Percentiles rank a stretch among this genome's conserved stretches.
phyloP scores from a whole-genome alignment of 805 yeast species.

The Lachancea sp. region DNA sequence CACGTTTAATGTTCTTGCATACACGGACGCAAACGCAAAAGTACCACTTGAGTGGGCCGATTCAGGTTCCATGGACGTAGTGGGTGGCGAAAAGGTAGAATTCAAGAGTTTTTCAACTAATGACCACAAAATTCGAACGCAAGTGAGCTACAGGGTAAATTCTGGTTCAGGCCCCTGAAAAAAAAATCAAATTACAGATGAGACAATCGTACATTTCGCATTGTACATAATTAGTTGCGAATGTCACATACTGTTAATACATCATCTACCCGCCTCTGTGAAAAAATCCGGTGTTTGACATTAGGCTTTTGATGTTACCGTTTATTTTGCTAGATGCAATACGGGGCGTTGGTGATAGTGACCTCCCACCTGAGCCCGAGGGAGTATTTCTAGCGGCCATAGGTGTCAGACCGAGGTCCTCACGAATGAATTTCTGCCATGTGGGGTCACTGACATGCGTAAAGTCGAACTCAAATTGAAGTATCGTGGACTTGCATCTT shows the following conservation, averaged over 20 bases:
- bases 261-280: constrained; percentile 17
- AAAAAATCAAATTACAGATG: neutral
- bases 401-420: constrained; percentile 19
- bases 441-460: constrained; percentile 23
- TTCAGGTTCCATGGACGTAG: constrained; percentile 53
- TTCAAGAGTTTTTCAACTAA: constrained; percentile 63
- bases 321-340: constrained; percentile 14
- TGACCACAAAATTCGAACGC: constrained; percentile 63
- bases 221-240: neutral
- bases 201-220: too few species aligned
- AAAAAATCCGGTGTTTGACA: constrained; percentile 20
- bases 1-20: constrained; percentile 80
- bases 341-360: constrained; percentile 10
- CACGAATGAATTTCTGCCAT: constrained; percentile 27
- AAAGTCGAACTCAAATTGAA: constrained; percentile 21
- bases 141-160: constrained; percentile 43
- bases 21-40: constrained; percentile 60
- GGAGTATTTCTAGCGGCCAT: constrained; percentile 7
- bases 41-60: constrained; percentile 85
- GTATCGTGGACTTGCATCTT: constrained; percentile 2
- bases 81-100: constrained; percentile 59
- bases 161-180: neutral
- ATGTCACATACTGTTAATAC: too few species aligned
- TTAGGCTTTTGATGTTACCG: constrained; percentile 18
- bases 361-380: constrained; percentile 3